Base-by-base conservation (phyloP, 2,329 filamentous ascomycete genomes). In the Trichoderma koningiopsis region DNA sequence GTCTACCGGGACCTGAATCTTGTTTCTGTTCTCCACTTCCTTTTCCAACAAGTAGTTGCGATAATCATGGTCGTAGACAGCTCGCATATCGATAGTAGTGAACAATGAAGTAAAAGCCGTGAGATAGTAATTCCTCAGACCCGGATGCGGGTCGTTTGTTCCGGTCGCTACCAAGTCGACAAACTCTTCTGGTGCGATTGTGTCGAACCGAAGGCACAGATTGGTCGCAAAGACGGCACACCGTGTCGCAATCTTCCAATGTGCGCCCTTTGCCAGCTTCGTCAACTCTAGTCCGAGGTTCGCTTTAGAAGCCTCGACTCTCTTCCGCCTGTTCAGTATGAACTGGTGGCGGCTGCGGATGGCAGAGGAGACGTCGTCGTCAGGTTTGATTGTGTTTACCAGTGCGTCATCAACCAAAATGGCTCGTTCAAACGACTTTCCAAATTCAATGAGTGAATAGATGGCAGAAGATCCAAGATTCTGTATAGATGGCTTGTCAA, bases 161-260 rank as follows among this genome's bases (percentile, higher is more conserved):
- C 96, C 96, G 47, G 87, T 85, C 11, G 92, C 90, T 47, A 97
- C 90, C 8, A 99, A 86, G 61, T 96, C 90, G 66, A 98, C 88
- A 79, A 98, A 91, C 69, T 91, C 88, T 22, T 91, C 85, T 1
- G 93, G 92, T 6, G 93, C 93, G 71, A 99, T 88, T 22, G 89
- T 91, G 73, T 97, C 91, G 75, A 98, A 97, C n/a, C 96, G 90
- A 72, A 97, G 88, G 69, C 93, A 95, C 71, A 97, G 86, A 70
- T 96, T 97, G 68, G 95, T 89, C 5, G 97, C 92, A 77, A 99
- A 96, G 43, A 96, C 92, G 11, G 92, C 92, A 68, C 94, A 97
- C 33, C 95, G 87, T 62, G 90, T 93, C 6, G 95, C 95, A 74
- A 97, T 94, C 83, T 97, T 98, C 96, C 96, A 99, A 77, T 99